Conservation (phyloP, 306 rosid species). For the Dryas drummondii region DNA sequence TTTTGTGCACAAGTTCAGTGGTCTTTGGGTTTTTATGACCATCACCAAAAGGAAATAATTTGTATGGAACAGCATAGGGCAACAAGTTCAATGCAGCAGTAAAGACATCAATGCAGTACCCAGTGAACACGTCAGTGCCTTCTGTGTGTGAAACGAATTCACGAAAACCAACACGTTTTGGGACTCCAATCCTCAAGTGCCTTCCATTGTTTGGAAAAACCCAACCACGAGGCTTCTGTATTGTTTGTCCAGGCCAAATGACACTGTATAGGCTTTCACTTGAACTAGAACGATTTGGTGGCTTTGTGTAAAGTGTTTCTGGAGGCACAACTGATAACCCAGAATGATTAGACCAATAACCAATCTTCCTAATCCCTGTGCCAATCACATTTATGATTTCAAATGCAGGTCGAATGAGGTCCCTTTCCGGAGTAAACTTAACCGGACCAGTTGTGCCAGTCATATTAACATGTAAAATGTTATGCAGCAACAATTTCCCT, state of each 20-base stretch:
- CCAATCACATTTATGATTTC: constrained; percentile 83
- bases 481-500: constrained; percentile 49
- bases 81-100: constrained; percentile 68
- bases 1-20: constrained; percentile 61
- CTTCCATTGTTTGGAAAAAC: constrained; percentile 85
- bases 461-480: constrained; percentile 62
- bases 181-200: constrained; percentile 75
- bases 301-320: constrained; percentile 49
- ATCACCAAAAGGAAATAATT: constrained; percentile 57
- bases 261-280: constrained; percentile 43
- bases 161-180: constrained; percentile 53
- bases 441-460: constrained; percentile 71
- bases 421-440: constrained; percentile 50
- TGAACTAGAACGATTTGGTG: constrained; percentile 47
- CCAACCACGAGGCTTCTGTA: constrained; percentile 88
- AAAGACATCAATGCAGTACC: constrained; percentile 90
- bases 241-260: constrained; percentile 85
- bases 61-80: constrained; percentile 87
- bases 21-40: constrained; percentile 55
- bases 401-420: constrained; percentile 67
- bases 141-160: constrained; percentile 52
- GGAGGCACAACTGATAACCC: constrained; percentile 69
- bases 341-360: constrained; percentile 92
- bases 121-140: constrained; percentile 63
- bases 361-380: constrained; percentile 61